Conservation (phyloP, 352 stramenopile genomes). For the Phytophthora pseudosyringae region DNA sequence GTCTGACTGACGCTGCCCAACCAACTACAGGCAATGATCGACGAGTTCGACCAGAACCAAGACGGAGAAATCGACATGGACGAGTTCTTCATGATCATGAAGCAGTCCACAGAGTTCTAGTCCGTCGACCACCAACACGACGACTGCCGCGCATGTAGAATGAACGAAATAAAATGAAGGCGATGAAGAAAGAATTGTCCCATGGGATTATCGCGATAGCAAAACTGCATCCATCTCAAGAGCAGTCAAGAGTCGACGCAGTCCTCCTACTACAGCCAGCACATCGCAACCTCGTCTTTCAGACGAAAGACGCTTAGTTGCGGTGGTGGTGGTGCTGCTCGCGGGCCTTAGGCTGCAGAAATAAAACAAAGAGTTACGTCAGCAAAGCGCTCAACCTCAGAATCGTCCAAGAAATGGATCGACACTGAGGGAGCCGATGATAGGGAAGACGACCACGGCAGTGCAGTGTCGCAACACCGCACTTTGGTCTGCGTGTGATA, state of each 20-base stretch:
- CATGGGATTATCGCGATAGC: slow-evolving; percentile 49
- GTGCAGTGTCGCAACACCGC: slow-evolving; percentile 2
- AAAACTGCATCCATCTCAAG: slow-evolving; percentile 20
- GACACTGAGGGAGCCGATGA: slow-evolving; percentile 63
- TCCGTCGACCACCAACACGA: too few species aligned
- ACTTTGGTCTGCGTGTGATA: slow-evolving; percentile 9
- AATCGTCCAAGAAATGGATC: slow-evolving; percentile 23
- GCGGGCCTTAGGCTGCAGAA: slow-evolving; percentile 66
- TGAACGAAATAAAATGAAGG: slow-evolving; percentile 9
- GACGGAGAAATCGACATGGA: slow-evolving; percentile 92
- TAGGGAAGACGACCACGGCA: slow-evolving; percentile 11
- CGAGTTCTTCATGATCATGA: slow-evolving; percentile 93
- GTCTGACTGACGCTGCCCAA: not conserved
- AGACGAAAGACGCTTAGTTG: slow-evolving; percentile 60
- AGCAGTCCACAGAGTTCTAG: slow-evolving; percentile 83
- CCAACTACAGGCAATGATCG: slow-evolving; percentile 91
- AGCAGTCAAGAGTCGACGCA: slow-evolving; percentile 13
- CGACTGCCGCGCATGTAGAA: not conserved
- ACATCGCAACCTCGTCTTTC: slow-evolving; percentile 26
- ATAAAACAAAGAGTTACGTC: slow-evolving; percentile 20
- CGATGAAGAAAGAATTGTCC: slow-evolving; percentile 33
- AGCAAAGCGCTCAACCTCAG: slow-evolving; percentile 50
- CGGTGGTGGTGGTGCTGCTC: slow-evolving; percentile 82
- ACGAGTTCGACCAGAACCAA: slow-evolving; percentile 95
- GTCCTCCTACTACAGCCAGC: slow-evolving; percentile 23